Base-by-base conservation (phyloP, 768 basidiomycete species). In the Royoungia palumana region DNA sequence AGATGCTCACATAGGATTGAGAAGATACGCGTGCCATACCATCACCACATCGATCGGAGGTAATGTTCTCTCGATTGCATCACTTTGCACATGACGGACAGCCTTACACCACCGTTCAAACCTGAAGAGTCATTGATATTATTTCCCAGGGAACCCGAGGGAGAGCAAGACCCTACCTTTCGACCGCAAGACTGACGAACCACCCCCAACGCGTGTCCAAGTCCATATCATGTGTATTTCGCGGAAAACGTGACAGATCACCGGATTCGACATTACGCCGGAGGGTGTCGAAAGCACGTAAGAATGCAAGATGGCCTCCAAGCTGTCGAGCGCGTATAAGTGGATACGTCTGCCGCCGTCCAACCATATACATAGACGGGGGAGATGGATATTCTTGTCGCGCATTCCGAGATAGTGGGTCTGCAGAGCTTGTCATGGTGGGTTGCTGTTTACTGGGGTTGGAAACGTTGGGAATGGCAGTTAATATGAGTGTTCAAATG, bases 1-100 rank as follows among this genome's bases (percentile, higher is more conserved):
- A 35, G 42, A 27, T 45, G 6, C 27, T 28, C 9, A 66, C 69
- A 56, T 56, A 8, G 70, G 70, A 35, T 70, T 71, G 28, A 71
- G 62, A 24, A 66, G 49, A 56, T 72, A 70, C 1, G 69, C 58
- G 20, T 71, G 70, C 63, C 70, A 69, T 12, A 71, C 67, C 69
- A 71, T 69, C 41, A 63, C 54, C 14, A 71, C 70, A 34, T 71
- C 70, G 22, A 70, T 50, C 13, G 70, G 70, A 12, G 70, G 70
- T 13, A 64, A 24, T 1, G 21, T 30, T 8, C 44, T 45, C 37
- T 55, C 52, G 10, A 49, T 46, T 4, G 3, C 5, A 13, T 46
- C 44, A 9, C 28, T 28, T 24, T 0, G 34, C 2, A 5, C 34
- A 45, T 37, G 41, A 16, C 32, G 27, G 8, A 59, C 27, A n/a